Conservation (phyloP, 192 early-diverging fungal species). For the Globomyces pollinis-pini region DNA sequence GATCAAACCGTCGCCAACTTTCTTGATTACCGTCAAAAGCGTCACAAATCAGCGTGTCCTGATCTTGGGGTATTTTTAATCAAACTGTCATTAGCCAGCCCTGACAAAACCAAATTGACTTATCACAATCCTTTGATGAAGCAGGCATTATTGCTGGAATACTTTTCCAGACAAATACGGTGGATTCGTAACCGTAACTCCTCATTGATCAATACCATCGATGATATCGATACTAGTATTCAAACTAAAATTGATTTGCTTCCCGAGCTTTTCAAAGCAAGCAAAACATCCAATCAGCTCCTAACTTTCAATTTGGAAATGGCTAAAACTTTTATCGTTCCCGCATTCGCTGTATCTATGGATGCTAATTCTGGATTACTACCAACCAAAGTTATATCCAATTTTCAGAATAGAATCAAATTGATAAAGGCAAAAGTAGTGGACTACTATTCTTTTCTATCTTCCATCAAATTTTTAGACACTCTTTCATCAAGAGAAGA, state of each 20-base stretch:
- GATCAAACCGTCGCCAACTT: neutral
- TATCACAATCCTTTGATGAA: neutral
- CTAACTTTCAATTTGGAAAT: neutral
- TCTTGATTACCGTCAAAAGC: neutral
- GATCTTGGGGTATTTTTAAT: constrained; percentile 12
- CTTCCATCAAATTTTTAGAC: too few relatives aligned
- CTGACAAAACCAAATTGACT: neutral
- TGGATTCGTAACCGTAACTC: too few relatives aligned
- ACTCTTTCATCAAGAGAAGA: too few relatives aligned
- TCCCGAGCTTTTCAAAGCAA: neutral
- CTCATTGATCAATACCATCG: too few relatives aligned
- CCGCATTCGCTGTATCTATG: neutral
- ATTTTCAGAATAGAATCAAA: neutral
- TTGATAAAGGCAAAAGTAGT: neutral
- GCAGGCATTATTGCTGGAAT: neutral
- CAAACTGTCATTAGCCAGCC: neutral
- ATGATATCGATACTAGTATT: too few relatives aligned
- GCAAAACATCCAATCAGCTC: neutral
- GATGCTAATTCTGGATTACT: neutral
- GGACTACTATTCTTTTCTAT: too few relatives aligned
- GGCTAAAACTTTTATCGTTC: neutral
- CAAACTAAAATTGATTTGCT: neutral
- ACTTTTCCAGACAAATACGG: neutral
- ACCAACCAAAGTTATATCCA: neutral
- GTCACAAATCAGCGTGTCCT: neutral